Evolutionary conservation across 495 filamentous ascomycete species (phyloP).

Genomic region (Tuber umbilicatum): DNA sequence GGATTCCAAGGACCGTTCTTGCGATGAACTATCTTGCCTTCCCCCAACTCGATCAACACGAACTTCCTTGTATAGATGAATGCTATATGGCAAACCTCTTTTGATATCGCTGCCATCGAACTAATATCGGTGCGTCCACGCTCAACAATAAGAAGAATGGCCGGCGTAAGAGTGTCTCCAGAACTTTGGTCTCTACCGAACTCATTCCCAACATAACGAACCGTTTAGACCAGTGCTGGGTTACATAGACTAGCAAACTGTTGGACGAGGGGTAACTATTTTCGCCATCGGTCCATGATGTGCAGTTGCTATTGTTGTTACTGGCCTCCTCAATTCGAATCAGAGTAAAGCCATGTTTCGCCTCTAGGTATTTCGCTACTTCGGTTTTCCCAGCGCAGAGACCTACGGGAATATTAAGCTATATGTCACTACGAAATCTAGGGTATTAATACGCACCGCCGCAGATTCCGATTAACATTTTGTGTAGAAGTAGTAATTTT

Average conservation of each 20-base stretch:
- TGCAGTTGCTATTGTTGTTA: slow-evolving; percentile 27
- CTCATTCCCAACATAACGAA: slow-evolving; percentile 81
- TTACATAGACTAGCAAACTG: slow-evolving; percentile 72
- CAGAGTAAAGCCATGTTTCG: slow-evolving; percentile 65
- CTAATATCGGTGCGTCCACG: slow-evolving; percentile 77
- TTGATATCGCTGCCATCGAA: slow-evolving; percentile 71
- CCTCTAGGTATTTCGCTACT: slow-evolving; percentile 72
- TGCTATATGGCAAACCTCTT: slow-evolving; percentile 45
- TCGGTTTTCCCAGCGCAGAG: slow-evolving; percentile 86
- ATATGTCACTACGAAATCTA: slow-evolving; percentile 11
- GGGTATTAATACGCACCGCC: slow-evolving; percentile 56
- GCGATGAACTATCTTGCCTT: not conserved
- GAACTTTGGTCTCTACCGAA: slow-evolving; percentile 50
- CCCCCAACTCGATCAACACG: not conserved
- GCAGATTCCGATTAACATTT: slow-evolving; percentile 89
- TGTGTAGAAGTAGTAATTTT: not conserved
- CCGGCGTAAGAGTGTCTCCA: slow-evolving; percentile 66
- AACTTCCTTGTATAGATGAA: not conserved
- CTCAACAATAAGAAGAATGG: slow-evolving; percentile 91
- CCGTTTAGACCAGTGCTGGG: slow-evolving; percentile 68
- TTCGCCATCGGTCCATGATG: slow-evolving; percentile 10
- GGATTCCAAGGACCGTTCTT: slow-evolving; percentile 57
- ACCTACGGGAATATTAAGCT: slow-evolving; percentile 50
- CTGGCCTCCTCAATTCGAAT: slow-evolving; percentile 46
- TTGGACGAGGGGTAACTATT: slow-evolving; percentile 38